A percentile compares a stretch with the other conserved stretches of the same genome.
phyloP scores from a whole-genome alignment of 2,329 filamentous ascomycete species.

The Mollisiaceae sp. region DNA sequence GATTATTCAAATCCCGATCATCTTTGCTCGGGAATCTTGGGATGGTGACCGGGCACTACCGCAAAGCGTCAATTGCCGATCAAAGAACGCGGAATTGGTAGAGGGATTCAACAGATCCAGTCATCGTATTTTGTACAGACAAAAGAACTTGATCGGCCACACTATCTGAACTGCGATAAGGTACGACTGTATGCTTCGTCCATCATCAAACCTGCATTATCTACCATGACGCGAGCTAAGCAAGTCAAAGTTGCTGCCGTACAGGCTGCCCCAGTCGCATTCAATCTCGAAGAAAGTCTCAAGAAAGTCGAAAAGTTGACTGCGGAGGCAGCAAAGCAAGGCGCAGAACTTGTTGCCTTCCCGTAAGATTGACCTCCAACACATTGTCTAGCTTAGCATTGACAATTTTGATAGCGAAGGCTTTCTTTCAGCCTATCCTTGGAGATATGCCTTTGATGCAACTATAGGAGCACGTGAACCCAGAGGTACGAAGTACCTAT shows the following conservation, averaged over 20 bases:
- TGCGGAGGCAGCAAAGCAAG: constrained; percentile 44
- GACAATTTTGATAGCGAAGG: constrained; percentile 40
- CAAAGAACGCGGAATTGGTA: constrained; percentile 5
- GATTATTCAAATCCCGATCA: constrained; percentile 5
- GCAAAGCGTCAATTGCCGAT: constrained; percentile 10
- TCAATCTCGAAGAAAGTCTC: constrained; percentile 46
- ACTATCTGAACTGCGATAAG: constrained; percentile 3
- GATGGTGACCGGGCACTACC: background rate
- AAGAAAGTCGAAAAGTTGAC: constrained; percentile 45
- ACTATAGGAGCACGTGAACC: constrained; percentile 49
- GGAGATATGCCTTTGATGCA: constrained; percentile 50
- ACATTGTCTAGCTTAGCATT: background rate
- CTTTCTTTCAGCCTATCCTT: constrained; percentile 50
- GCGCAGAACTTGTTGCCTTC: constrained; percentile 49
- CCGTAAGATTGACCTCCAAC: constrained; percentile 18
- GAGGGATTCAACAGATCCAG: background rate
- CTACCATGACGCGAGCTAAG: background rate
- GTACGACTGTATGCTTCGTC: background rate
- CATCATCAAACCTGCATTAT: background rate
- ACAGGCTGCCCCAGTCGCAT: constrained; percentile 48
- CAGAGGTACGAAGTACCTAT: constrained; percentile 42
- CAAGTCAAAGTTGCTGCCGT: constrained; percentile 47
- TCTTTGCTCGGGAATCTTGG: background rate
- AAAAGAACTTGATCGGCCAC: background rate
- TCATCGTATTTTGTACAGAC: background rate